These are phyloP conservation scores for Xylariaceae sp. DNA, from an alignment of 2,329 filamentous ascomycete genomes.

Conservation along the genomic window DNA sequence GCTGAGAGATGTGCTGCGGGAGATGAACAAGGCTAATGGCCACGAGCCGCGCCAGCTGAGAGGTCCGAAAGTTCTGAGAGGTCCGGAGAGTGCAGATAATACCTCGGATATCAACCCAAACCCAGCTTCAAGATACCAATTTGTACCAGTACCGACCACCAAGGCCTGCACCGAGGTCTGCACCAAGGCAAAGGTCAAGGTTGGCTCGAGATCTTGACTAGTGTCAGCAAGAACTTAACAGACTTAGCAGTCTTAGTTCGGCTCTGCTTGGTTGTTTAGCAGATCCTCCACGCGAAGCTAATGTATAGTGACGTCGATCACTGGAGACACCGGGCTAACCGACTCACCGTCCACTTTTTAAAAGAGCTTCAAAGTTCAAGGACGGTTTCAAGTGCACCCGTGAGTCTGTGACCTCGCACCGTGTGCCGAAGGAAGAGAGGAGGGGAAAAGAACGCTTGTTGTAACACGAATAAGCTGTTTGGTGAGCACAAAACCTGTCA, in stretches of 20 bases:
- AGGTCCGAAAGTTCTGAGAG: neutral
- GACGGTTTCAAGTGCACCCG: neutral
- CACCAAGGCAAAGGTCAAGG: too few relatives aligned
- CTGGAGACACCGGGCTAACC: neutral
- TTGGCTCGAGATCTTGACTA: neutral
- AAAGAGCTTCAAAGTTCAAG: neutral
- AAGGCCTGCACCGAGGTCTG: too few relatives aligned
- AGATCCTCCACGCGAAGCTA: neutral
- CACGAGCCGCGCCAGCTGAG: neutral
- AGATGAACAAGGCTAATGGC: neutral
- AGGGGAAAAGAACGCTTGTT: too few relatives aligned
- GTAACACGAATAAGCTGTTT: neutral
- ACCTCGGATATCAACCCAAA: too few relatives aligned
- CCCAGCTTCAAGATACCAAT: too few relatives aligned
- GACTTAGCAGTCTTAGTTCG: too few relatives aligned
- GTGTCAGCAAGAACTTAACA: too few relatives aligned
- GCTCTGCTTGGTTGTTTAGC: too few relatives aligned
- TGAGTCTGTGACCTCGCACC: neutral
- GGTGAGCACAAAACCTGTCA: too few relatives aligned
- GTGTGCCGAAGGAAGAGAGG: neutral
- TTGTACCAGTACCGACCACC: too few relatives aligned
- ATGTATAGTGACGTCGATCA: neutral
- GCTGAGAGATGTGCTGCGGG: conserved; percentile 1
- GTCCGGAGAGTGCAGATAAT: neutral
- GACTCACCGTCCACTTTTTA: neutral